phyloP scores from a whole-genome alignment of 345 rosid genomes.

The Gossypium rotundifolium region DNA sequence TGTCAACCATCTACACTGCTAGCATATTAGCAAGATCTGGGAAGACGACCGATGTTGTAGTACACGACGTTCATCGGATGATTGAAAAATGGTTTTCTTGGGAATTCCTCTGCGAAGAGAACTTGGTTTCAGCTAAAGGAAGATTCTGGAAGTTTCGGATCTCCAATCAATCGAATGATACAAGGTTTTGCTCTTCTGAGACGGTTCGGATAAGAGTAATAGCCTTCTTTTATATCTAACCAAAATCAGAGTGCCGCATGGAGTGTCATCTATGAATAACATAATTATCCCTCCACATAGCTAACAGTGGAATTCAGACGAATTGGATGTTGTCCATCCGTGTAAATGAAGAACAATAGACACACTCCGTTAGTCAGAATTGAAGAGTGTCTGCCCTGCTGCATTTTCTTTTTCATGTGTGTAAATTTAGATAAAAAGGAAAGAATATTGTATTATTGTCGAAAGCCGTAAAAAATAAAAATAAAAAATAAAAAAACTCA shows the following conservation, averaged over 20 bases:
- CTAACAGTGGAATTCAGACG: background rate
- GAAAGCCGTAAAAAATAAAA: too few species aligned
- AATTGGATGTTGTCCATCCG: background rate
- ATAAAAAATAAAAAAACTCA: fast-evolving
- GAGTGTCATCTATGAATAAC: background rate
- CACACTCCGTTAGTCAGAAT: background rate
- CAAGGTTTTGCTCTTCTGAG: constrained; percentile 35
- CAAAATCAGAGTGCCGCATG: background rate
- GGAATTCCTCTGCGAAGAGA: constrained; percentile 84
- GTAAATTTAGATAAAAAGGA: background rate
- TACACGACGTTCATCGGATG: constrained; percentile 70
- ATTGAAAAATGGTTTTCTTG: constrained; percentile 88
- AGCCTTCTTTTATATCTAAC: constrained; percentile 2
- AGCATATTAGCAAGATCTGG: constrained; percentile 60
- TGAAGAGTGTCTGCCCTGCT: background rate
- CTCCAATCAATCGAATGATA: constrained; percentile 34
- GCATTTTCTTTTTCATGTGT: background rate
- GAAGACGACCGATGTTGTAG: constrained; percentile 54
- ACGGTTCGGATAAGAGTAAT: constrained; percentile 8
- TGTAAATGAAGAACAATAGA: background rate
- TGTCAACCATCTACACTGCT: constrained; percentile 71
- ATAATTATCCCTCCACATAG: background rate
- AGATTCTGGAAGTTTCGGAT: constrained; percentile 63
- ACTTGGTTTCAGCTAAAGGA: constrained; percentile 71
- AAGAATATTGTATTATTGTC: background rate